Percentiles rank a stretch among this genome's conserved stretches.
These are phyloP conservation scores for Umbelopsis sp. DNA, from an alignment of 371 early-diverging fungal species.

Conservation along the genomic window DNA sequence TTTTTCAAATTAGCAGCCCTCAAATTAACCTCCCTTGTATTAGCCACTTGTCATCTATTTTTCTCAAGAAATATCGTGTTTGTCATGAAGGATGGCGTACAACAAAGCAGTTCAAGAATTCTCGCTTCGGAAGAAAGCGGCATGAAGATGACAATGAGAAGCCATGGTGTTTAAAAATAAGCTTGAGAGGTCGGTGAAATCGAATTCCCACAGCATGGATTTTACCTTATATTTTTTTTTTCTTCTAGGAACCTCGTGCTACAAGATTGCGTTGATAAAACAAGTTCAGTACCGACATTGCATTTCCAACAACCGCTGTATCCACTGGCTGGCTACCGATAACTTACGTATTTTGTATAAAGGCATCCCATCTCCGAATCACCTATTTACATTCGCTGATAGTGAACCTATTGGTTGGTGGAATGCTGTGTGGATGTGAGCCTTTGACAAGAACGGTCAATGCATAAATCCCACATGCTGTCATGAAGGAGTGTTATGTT, in stretches of 20 bases:
- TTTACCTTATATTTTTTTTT: neutral
- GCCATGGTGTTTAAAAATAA: neutral
- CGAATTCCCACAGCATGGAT: conserved; percentile 14
- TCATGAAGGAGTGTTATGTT: no score
- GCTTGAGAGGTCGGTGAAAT: neutral
- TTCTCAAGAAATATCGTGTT: no score
- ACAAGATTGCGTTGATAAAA: conserved; percentile 3
- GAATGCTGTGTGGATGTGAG: no score
- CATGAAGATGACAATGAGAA: neutral
- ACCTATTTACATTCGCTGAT: no score
- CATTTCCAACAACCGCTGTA: neutral
- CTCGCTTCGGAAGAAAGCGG: neutral
- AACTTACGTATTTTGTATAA: no score
- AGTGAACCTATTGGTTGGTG: no score
- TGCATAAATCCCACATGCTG: no score
- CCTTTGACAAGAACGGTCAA: no score
- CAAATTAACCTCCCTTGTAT: neutral
- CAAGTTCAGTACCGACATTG: neutral
- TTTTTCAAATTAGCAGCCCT: neutral
- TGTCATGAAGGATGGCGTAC: no score
- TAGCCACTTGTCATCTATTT: neutral
- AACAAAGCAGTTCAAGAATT: neutral
- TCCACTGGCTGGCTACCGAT: neutral
- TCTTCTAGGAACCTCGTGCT: neutral
- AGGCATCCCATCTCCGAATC: no score